Conservation (phyloP, 768 basidiomycete genomes). For the Lactarius pseudohatsudake region DNA sequence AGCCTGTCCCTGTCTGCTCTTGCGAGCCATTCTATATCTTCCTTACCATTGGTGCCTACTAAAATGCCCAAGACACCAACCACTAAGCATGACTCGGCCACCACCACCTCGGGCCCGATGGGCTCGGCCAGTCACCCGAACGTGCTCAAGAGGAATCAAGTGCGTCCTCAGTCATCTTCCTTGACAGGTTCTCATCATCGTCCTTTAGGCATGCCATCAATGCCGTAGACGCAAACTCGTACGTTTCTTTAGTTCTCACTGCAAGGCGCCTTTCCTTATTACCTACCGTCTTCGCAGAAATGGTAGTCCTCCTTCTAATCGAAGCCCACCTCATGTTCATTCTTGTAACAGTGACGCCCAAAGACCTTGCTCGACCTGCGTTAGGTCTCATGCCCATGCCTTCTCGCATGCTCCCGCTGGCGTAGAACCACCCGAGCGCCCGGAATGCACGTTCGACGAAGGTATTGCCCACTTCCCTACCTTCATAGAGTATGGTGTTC, state of each 20-base stretch:
- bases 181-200: neutral
- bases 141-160: constrained; percentile 37
- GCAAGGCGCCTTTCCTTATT: constrained; percentile 6
- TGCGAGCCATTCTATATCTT: neutral
- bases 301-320: constrained; percentile 27
- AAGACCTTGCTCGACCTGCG: constrained; percentile 74
- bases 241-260: constrained; percentile 32
- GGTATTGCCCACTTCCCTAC: constrained; percentile 36
- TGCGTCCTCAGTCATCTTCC: constrained; percentile 22
- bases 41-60: neutral
- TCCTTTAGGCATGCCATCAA: constrained; percentile 45
- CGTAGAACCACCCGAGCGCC: constrained; percentile 49
- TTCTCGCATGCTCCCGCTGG: constrained; percentile 61
- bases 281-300: constrained; percentile 29
- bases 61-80: constrained; percentile 26
- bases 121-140: constrained; percentile 26
- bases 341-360: constrained; percentile 59
- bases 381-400: constrained; percentile 72
- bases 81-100: constrained; percentile 25
- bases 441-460: constrained; percentile 79
- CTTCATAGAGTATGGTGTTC: constrained; percentile 8
- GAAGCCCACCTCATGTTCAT: neutral
- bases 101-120: constrained; percentile 26
- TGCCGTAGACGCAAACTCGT: constrained; percentile 76
- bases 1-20: neutral